Evolutionary conservation across 768 basidiomycete species (phyloP), one percentile per base, ranked within the genome.

Genomic region (Mycena amicta): DNA sequence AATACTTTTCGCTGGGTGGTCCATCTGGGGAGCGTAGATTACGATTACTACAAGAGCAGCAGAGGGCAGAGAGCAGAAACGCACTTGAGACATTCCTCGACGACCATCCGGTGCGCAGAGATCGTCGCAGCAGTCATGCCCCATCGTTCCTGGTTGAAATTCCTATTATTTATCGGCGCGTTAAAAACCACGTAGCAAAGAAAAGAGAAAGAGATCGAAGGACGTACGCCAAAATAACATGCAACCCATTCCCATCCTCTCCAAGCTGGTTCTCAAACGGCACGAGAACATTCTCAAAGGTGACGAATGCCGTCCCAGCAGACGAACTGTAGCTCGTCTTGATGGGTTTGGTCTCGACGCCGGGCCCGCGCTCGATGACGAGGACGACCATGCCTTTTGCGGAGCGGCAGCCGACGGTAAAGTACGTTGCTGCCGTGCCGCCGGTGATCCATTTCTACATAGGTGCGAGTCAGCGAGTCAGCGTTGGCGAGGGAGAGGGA

Each of bases 201-300:
- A 37, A 18, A 8, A 28, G 85, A 80, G 54, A 80, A 79, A 0
- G 73, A 74, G 2, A 23, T 16, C 43, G 1, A 2, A 18, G 53
- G 23, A 5, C 59, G 40, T 18, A 69, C 70, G 68, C 70, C 23
- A 72, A 62, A 27, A 72, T 71, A 27, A 75, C 73, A 52, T 70
- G 72, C 25, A 75, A 68, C 4, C 72, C 74, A 20, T 66, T 62
- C 4, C 74, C 72, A 49, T 74, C 72, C 60, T 78, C 71, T 13
- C 82, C 80, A 23, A 97, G 83, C 2, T 91, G 90, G 72, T 97
- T 93, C 65, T 86, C 92, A 3, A 89, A 84, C 6, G 95, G 95
- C 0, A 95, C 93, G 62, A 85, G 86, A 31, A 90, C 93, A 55
- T 93, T 80, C 53, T 95, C 90, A 60, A 92, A 92, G 1, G 89